phyloP scores from a whole-genome alignment of 306 rosid species.

The Cucumis sativus region DNA sequence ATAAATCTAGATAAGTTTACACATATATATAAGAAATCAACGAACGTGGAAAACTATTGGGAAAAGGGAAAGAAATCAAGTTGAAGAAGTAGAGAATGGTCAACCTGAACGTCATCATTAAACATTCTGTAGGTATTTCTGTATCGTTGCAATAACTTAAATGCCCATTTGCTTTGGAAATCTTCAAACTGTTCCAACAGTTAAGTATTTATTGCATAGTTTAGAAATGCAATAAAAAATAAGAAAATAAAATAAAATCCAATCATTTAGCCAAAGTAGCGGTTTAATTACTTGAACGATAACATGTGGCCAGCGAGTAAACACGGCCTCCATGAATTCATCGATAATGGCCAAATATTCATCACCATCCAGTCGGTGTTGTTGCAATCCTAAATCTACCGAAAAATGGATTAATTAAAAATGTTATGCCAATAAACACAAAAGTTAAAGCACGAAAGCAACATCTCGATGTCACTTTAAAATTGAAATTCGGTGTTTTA shows the following conservation, averaged over 20 bases:
- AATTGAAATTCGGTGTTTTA: neutral
- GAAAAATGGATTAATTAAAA: neutral
- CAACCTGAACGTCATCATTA: slow-evolving; percentile 97
- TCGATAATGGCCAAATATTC: slow-evolving; percentile 78
- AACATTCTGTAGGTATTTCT: slow-evolving; percentile 90
- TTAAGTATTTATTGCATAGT: slow-evolving; percentile 2
- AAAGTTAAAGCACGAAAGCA: neutral
- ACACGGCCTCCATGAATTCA: slow-evolving; percentile 98
- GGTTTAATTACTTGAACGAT: slow-evolving; percentile 73
- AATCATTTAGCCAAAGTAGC: neutral
- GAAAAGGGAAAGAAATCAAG: neutral
- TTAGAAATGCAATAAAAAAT: neutral
- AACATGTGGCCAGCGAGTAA: slow-evolving; percentile 96
- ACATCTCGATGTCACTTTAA: neutral
- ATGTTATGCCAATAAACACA: neutral
- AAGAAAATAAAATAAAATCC: neutral
- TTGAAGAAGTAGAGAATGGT: slow-evolving; percentile 1
- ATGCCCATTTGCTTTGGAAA: slow-evolving; percentile 99
- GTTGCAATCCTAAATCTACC: slow-evolving; percentile 86
- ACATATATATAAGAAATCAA: neutral
- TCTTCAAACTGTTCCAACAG: slow-evolving; percentile 72
- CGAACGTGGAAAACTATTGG: neutral
- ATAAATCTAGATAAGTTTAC: neutral
- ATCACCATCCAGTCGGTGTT: slow-evolving; percentile 84
- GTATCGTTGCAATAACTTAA: slow-evolving; percentile 87